Conservation (phyloP, 306 rosid genomes). For the Oemleria cerasiformis region DNA sequence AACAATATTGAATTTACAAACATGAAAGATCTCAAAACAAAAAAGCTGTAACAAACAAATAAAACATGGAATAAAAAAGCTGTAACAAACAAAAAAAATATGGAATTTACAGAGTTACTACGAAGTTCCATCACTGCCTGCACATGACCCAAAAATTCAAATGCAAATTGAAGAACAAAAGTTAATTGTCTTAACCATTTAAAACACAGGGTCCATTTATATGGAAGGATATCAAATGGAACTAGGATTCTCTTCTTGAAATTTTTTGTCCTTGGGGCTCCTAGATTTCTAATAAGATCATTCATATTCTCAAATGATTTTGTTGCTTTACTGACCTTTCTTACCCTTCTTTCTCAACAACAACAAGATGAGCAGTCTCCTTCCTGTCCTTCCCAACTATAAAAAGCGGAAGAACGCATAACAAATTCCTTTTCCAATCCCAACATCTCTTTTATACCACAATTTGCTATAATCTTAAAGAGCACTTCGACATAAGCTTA, state of each 20-base stretch:
- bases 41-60: not conserved
- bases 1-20: not conserved
- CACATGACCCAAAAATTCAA: not conserved
- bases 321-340: not conserved
- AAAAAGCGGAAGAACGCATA: not conserved
- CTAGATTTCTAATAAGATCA: not conserved
- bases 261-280: not conserved
- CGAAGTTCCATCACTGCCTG: not conserved
- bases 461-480: no score
- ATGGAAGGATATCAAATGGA: not conserved
- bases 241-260: not conserved
- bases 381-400: not conserved
- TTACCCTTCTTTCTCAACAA: not conserved
- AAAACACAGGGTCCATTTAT: not conserved
- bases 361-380: not conserved
- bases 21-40: no score
- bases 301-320: not conserved
- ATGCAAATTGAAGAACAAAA: not conserved
- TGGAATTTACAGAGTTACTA: not conserved
- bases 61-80: not conserved
- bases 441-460: not conserved
- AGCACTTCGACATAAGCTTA: no score
- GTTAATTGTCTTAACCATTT: not conserved
- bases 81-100: not conserved
- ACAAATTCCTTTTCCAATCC: not conserved